A percentile compares a stretch with the other conserved stretches of the same genome.
Evolutionary conservation across 805 yeast genomes (phyloP).

Genomic region (Monosporozyma solicola): DNA sequence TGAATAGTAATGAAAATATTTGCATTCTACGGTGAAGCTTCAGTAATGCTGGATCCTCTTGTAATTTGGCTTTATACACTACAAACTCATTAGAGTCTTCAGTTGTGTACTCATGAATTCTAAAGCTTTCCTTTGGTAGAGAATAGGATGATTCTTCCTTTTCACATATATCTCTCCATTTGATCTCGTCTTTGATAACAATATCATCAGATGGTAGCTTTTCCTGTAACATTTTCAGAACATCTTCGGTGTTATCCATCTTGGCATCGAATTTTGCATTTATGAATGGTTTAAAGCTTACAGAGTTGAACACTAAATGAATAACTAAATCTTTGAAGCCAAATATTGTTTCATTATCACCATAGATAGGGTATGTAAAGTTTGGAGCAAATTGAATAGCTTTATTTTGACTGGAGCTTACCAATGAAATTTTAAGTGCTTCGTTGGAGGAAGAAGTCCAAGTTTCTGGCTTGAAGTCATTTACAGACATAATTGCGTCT

Average conservation of each 20-base stretch:
- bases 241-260: slow-evolving; percentile 44
- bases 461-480: slow-evolving; percentile 46
- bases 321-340: slow-evolving; percentile 71
- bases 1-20: slow-evolving; percentile 70
- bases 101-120: slow-evolving; percentile 27
- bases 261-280: slow-evolving; percentile 48
- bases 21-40: slow-evolving; percentile 64
- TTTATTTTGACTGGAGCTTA: slow-evolving; percentile 50
- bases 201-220: slow-evolving; percentile 52
- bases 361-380: slow-evolving; percentile 90
- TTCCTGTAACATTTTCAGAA: slow-evolving; percentile 43
- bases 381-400: slow-evolving; percentile 61
- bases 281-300: slow-evolving; percentile 64
- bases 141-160: slow-evolving; percentile 36
- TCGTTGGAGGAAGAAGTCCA: slow-evolving; percentile 76
- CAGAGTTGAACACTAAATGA: slow-evolving; percentile 61
- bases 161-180: slow-evolving; percentile 54
- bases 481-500: not conserved
- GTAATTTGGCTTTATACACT: slow-evolving; percentile 38
- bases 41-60: slow-evolving; percentile 6
- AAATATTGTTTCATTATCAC: slow-evolving; percentile 80
- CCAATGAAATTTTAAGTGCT: slow-evolving; percentile 49
- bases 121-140: slow-evolving; percentile 33
- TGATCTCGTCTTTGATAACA: slow-evolving; percentile 50
- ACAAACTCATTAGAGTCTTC: slow-evolving; percentile 26